Evolutionary conservation across 2,329 filamentous ascomycete species (phyloP).

Genomic region (Tolypocladium amazonense): DNA sequence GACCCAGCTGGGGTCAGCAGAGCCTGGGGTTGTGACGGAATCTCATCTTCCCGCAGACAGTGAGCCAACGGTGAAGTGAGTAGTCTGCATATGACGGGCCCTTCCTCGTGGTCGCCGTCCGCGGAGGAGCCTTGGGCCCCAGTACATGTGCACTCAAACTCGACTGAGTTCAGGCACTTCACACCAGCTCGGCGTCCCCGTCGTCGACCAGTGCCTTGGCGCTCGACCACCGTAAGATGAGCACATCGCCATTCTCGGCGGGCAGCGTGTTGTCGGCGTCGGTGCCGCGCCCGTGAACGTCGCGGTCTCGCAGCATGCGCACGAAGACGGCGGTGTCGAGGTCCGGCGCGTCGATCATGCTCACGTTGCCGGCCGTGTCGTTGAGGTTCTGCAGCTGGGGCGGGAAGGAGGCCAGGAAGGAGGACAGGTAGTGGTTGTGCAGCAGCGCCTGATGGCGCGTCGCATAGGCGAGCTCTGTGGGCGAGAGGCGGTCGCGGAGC

Average conservation of each 20-base stretch:
- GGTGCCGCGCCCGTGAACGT: conserved; percentile 50
- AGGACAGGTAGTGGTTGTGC: conserved; percentile 72
- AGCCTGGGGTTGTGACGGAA: neutral
- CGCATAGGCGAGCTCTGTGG: conserved; percentile 71
- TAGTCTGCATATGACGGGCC: neutral
- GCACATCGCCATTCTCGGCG: conserved; percentile 50
- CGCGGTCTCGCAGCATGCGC: conserved; percentile 52
- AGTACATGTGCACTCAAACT: neutral
- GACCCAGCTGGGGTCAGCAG: neutral
- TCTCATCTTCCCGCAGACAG: neutral
- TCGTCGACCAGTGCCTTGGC: conserved; percentile 49
- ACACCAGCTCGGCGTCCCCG: conserved; percentile 48
- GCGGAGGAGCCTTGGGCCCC: neutral
- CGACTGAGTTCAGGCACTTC: conserved; percentile 12
- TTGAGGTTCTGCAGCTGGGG: conserved; percentile 71
- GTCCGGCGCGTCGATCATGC: conserved; percentile 87
- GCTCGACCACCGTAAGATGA: conserved; percentile 66
- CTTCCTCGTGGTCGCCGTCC: neutral
- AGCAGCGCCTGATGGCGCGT: conserved; percentile 76
- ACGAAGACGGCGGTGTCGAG: conserved; percentile 76
- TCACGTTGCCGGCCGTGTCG: conserved; percentile 79
- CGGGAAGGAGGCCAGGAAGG: conserved; percentile 78
- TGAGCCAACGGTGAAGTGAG: neutral
- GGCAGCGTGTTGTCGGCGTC: conserved; percentile 52
- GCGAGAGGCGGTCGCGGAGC: conserved; percentile 55